These are phyloP conservation scores for Ampelomyces quisqualis DNA, from an alignment of 2,329 filamentous ascomycete species.

Conservation along the genomic window DNA sequence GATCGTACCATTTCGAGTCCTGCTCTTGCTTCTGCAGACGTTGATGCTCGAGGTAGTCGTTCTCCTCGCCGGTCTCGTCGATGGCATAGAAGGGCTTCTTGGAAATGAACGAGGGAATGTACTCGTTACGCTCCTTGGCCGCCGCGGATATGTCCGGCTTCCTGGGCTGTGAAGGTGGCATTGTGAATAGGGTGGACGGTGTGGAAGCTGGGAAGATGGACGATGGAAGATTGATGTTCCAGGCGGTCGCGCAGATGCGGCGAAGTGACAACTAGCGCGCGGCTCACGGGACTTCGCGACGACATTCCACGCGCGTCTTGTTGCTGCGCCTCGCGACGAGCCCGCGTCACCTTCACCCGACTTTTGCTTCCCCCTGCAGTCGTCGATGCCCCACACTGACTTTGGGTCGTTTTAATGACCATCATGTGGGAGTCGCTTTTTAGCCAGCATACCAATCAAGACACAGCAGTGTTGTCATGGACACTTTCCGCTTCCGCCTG, in stretches of 20 bases:
- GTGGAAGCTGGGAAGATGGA: conserved; percentile 6
- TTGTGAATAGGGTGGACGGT: conserved; percentile 18
- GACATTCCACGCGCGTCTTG: conserved; percentile 1
- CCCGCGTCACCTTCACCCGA: conserved; percentile 1
- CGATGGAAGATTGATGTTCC: conserved; percentile 9
- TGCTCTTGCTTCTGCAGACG: conserved; percentile 72
- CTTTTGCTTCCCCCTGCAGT: background rate
- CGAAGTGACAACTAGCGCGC: conserved; percentile 23
- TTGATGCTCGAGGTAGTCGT: conserved; percentile 95
- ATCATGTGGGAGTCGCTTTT: conserved; percentile 15
- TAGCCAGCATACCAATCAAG: conserved; percentile 1
- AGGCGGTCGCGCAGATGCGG: conserved; percentile 1
- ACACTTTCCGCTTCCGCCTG: conserved; percentile 82
- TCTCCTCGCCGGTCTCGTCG: conserved; percentile 66
- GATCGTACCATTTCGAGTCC: conserved; percentile 86
- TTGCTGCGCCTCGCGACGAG: background rate
- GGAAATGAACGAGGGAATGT: conserved; percentile 97
- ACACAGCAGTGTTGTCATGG: conserved; percentile 51
- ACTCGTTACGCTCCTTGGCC: conserved; percentile 90
- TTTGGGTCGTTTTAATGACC: conserved; percentile 9
- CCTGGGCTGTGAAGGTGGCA: conserved; percentile 50
- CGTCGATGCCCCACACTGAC: conserved; percentile 2
- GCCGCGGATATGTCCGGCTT: conserved; percentile 57
- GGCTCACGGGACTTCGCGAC: conserved; percentile 26
- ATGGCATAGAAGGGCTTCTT: conserved; percentile 96